Conservation (phyloP, 176 grass and related monocot species). For the Metroxylon sagu region DNA sequence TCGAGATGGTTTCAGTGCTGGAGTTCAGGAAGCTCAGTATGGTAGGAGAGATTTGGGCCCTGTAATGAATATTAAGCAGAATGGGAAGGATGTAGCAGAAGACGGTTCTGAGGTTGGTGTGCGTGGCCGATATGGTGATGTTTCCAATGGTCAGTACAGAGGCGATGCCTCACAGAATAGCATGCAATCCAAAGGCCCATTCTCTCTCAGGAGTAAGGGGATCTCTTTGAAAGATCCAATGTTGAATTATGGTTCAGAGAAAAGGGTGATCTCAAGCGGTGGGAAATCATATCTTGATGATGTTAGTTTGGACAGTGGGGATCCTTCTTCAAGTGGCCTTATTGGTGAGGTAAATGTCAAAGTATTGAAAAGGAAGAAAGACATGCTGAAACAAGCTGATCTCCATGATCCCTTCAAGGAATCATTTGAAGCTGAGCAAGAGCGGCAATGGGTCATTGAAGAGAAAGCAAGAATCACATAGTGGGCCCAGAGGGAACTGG, state of each 20-base stretch:
- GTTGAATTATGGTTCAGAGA: slow-evolving; percentile 51
- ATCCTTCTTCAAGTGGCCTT: slow-evolving; percentile 16
- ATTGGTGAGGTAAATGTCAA: slow-evolving; percentile 53
- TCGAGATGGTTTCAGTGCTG: slow-evolving; percentile 4
- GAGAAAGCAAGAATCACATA: slow-evolving; percentile 60
- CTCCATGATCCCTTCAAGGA: slow-evolving; percentile 81
- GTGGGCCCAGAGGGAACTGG: slow-evolving; percentile 56
- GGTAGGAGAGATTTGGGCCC: slow-evolving; percentile 16
- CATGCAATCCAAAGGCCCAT: slow-evolving; percentile 40
- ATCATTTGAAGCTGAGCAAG: slow-evolving; percentile 94
- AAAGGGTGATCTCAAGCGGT: slow-evolving; percentile 21
- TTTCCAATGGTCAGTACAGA: slow-evolving; percentile 58
- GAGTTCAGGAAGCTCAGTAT: slow-evolving; percentile 51
- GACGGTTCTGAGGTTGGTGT: slow-evolving; percentile 14
- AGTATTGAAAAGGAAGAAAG: slow-evolving; percentile 87
- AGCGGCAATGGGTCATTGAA: slow-evolving; percentile 60
- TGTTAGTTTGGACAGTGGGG: slow-evolving; percentile 29
- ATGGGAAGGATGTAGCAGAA: slow-evolving; percentile 42
- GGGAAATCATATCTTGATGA: slow-evolving; percentile 51
- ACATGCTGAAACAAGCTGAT: slow-evolving; percentile 43
- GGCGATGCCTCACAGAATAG: slow-evolving; percentile 51
- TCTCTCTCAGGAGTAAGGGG: slow-evolving; percentile 42
- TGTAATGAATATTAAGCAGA: slow-evolving; percentile 6
- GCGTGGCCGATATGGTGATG: slow-evolving; percentile 15
- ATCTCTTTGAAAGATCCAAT: slow-evolving; percentile 27